These are phyloP conservation scores for Stagonosporopsis rhizophila DNA, from an alignment of 2,329 filamentous ascomycete genomes.

Conservation along the genomic window DNA sequence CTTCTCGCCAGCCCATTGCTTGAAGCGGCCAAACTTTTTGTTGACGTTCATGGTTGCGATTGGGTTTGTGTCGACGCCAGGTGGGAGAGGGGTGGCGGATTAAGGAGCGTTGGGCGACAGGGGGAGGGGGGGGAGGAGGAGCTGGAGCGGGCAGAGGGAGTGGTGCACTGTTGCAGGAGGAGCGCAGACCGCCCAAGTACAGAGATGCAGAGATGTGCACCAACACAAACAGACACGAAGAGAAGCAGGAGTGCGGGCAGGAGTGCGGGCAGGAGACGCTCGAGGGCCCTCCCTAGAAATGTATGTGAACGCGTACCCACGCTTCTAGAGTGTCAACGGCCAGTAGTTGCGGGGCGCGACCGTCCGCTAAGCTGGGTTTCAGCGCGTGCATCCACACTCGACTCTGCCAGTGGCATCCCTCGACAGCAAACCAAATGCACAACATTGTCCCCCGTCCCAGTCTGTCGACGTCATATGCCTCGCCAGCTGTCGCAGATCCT, in stretches of 20 bases:
- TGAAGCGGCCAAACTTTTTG: constrained; percentile 94
- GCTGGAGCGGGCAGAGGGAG: neutral
- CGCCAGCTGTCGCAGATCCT: neutral
- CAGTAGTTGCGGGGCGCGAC: constrained; percentile 6
- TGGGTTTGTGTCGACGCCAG: constrained; percentile 14
- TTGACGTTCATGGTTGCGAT: constrained; percentile 64
- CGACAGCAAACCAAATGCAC: constrained; percentile 9
- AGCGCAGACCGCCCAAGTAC: constrained; percentile 7
- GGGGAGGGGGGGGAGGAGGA: neutral
- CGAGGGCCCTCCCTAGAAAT: neutral
- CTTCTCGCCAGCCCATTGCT: constrained; percentile 97
- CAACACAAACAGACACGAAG: neutral
- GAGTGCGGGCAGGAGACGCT: neutral
- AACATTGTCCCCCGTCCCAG: neutral
- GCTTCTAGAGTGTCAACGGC: neutral
- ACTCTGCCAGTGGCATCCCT: neutral
- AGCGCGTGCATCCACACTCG: constrained; percentile 1
- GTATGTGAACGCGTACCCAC: neutral
- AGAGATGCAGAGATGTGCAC: neutral
- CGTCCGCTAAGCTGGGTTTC: too few relatives aligned
- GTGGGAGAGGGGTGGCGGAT: constrained; percentile 23
- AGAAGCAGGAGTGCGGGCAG: neutral
- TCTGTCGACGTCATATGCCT: constrained; percentile 9
- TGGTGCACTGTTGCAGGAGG: constrained; percentile 15
- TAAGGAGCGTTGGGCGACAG: constrained; percentile 16